Evolutionary conservation across 2,329 filamentous ascomycete genomes (phyloP).

Genomic region (Aureobasidium sp.): DNA sequence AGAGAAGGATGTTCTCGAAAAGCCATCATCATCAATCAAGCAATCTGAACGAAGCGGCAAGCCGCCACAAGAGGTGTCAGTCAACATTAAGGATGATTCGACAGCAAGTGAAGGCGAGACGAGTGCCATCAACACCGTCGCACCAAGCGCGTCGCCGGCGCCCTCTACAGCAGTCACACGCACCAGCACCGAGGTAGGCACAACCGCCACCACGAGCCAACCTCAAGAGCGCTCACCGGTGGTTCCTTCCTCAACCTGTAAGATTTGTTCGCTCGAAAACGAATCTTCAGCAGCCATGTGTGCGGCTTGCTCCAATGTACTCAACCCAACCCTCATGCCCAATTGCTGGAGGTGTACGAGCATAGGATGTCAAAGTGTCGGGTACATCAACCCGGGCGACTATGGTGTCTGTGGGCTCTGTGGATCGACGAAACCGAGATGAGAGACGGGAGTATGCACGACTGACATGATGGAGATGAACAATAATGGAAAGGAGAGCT

Average conservation of each 20-base stretch:
- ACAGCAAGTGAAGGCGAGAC: constrained; percentile 17
- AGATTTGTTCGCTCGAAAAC: constrained; percentile 64
- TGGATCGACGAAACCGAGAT: constrained; percentile 32
- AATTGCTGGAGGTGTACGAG: constrained; percentile 59
- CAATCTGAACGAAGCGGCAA: not conserved
- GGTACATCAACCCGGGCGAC: constrained; percentile 64
- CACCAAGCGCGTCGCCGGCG: not conserved
- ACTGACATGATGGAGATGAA: not conserved
- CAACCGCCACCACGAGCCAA: not conserved
- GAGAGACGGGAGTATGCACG: not conserved
- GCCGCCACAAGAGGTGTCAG: not conserved
- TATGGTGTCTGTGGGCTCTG: constrained; percentile 65
- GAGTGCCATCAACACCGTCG: not conserved
- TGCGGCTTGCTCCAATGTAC: constrained; percentile 62
- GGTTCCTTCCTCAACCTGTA: constrained; percentile 35
- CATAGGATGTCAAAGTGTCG: constrained; percentile 46
- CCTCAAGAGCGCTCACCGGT: not conserved
- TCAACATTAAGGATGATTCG: constrained; percentile 16
- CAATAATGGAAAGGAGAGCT: not conserved
- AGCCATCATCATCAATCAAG: not conserved
- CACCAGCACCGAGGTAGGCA: constrained; percentile 13
- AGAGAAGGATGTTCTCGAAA: not conserved
- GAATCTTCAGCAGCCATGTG: constrained; percentile 52
- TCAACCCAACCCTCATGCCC: constrained; percentile 48
- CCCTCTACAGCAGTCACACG: not conserved